A percentile compares a stretch with the other conserved stretches of the same genome.
Evolutionary conservation across 345 rosid species (phyloP).

Genomic region (Syzygium oleosum): DNA sequence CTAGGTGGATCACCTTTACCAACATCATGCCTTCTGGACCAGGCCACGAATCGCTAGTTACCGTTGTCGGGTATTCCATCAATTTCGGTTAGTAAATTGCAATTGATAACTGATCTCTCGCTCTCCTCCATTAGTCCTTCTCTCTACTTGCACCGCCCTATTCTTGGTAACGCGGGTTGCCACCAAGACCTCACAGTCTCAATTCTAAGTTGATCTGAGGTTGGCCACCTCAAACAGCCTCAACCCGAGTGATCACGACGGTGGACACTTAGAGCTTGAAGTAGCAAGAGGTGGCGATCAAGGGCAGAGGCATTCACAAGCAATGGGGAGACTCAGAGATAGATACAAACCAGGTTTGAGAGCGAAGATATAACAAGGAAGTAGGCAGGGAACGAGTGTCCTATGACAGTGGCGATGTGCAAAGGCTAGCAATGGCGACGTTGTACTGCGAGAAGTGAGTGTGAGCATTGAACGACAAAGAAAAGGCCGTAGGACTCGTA

Average conservation of each 20-base stretch:
- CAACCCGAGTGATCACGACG: neutral
- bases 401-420: too few species aligned
- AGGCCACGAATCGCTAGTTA: neutral
- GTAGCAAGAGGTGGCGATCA: neutral
- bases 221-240: neutral
- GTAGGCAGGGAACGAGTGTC: neutral
- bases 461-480: too few species aligned
- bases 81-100: neutral
- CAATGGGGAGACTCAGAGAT: neutral
- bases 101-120: neutral
- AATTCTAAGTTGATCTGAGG: neutral
- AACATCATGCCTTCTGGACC: neutral
- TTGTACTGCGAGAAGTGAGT: too few species aligned
- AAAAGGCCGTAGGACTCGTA: too few species aligned
- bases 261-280: neutral
- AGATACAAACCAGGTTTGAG: neutral
- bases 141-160: neutral
- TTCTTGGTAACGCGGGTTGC: neutral
- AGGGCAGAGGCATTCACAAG: neutral
- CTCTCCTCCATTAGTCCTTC: neutral
- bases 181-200: neutral
- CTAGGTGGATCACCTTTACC: neutral
- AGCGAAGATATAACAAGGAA: neutral
- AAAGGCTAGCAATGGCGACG: neutral
- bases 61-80: neutral